These are phyloP conservation scores for Salvia hispanica DNA, from an alignment of 257 asterid species.

Conservation along the genomic window DNA sequence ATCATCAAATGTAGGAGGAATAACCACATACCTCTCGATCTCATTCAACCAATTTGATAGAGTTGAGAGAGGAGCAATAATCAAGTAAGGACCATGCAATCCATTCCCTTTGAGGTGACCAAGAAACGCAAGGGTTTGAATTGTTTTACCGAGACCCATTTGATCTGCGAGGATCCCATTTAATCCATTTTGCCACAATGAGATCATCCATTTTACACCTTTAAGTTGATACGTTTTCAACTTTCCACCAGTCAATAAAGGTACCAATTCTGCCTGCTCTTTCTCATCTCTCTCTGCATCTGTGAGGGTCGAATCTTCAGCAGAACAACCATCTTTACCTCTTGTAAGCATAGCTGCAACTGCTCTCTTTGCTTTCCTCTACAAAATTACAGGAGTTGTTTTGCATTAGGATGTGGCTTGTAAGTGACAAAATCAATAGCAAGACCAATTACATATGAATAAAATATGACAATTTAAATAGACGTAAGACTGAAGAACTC, in stretches of 20 bases:
- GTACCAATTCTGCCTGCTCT: slow-evolving; percentile 90
- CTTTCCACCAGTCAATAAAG: slow-evolving; percentile 92
- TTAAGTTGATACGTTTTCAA: slow-evolving; percentile 87
- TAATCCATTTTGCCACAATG: slow-evolving; percentile 98
- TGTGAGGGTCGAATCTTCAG: slow-evolving; percentile 64
- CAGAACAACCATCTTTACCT: slow-evolving; percentile 61
- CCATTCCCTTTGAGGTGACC: slow-evolving; percentile 97
- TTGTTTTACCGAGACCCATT: slow-evolving; percentile 99
- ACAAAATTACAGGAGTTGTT: slow-evolving; percentile 25
- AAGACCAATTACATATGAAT: slow-evolving; percentile 4
- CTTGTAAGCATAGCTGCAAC: slow-evolving; percentile 95
- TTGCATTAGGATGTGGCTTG: background rate
- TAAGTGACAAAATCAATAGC: slow-evolving; percentile 15
- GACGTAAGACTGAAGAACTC: slow-evolving; percentile 4
- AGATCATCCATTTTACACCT: slow-evolving; percentile 99
- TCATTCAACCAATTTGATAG: slow-evolving; percentile 97
- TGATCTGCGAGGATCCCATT: slow-evolving; percentile 99
- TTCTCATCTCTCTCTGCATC: slow-evolving; percentile 68
- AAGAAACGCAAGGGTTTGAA: slow-evolving; percentile 93
- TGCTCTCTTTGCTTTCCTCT: slow-evolving; percentile 92
- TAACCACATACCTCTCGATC: slow-evolving; percentile 58
- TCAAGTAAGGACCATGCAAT: slow-evolving; percentile 83
- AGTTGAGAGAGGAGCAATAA: slow-evolving; percentile 96
- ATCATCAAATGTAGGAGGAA: slow-evolving; percentile 21
- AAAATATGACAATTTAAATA: background rate